Conservation (phyloP, 441 rosid genomes). For the Adansonia gregorii region DNA sequence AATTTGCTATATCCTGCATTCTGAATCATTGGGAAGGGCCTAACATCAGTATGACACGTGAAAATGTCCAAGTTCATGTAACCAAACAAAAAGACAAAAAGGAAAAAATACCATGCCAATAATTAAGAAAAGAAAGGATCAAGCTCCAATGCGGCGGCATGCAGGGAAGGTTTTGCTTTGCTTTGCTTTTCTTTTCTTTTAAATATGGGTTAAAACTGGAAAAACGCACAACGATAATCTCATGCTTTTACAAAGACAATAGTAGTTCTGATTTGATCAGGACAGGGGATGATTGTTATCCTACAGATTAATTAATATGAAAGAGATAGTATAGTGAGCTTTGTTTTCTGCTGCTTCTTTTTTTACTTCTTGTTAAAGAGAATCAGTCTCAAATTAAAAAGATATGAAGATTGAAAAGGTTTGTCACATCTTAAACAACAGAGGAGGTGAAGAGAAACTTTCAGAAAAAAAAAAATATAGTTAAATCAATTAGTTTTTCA, state of each 20-base stretch:
- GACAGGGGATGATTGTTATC: no score
- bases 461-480: background rate
- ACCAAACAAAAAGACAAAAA: background rate
- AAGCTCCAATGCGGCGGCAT: background rate
- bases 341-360: background rate
- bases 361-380: background rate
- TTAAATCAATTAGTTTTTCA: background rate
- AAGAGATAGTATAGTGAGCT: background rate
- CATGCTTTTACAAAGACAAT: background rate
- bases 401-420: background rate
- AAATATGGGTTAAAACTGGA: background rate
- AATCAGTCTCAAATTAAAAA: background rate
- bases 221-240: background rate
- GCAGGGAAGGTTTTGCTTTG: background rate
- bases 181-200: background rate
- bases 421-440: constrained; percentile 19
- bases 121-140: background rate
- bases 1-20: background rate
- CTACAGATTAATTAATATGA: background rate
- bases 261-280: background rate
- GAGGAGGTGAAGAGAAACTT: background rate
- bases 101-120: background rate
- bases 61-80: background rate
- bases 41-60: background rate
- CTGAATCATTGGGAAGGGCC: background rate